Evolutionary conservation across 306 rosid genomes (phyloP).

Genomic region (Cicer judaicum): DNA sequence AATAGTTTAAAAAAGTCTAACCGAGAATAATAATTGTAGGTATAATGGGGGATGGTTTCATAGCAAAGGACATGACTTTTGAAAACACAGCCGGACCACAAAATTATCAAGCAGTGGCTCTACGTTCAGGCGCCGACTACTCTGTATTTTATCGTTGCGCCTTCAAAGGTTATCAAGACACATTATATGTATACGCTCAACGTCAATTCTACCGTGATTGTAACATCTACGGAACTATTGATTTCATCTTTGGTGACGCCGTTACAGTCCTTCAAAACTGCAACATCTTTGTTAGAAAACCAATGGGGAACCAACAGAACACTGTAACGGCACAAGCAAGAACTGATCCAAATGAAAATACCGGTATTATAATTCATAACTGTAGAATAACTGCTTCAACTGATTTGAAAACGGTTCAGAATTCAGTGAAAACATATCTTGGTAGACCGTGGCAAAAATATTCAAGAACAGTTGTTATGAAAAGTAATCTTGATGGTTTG

Average conservation of each 20-base stretch:
- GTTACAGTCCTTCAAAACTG: conserved; percentile 63
- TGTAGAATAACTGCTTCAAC: conserved; percentile 49
- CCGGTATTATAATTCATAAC: conserved; percentile 68
- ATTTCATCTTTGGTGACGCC: conserved; percentile 79
- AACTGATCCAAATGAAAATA: conserved; percentile 73
- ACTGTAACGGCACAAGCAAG: conserved; percentile 75
- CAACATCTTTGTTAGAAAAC: conserved; percentile 63
- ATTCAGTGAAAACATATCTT: conserved; percentile 51
- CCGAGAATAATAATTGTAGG: conserved; percentile 36
- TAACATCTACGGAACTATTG: conserved; percentile 71
- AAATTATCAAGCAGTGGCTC: conserved; percentile 78
- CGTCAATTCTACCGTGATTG: conserved; percentile 95
- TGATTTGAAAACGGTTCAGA: conserved; percentile 52
- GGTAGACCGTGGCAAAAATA: conserved; percentile 84
- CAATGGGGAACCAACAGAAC: conserved; percentile 58
- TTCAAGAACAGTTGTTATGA: conserved; percentile 78
- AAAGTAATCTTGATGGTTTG: conserved; percentile 51
- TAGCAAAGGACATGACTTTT: conserved; percentile 76
- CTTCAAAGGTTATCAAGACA: conserved; percentile 86
- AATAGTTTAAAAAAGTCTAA: too few species aligned
- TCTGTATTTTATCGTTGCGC: conserved; percentile 74
- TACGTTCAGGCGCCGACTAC: conserved; percentile 67
- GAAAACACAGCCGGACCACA: conserved; percentile 87
- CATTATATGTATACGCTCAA: conserved; percentile 63
- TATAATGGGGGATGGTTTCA: conserved; percentile 72